phyloP scores from a whole-genome alignment of 73 alveolate species.

The Paramecium octaurelia region DNA sequence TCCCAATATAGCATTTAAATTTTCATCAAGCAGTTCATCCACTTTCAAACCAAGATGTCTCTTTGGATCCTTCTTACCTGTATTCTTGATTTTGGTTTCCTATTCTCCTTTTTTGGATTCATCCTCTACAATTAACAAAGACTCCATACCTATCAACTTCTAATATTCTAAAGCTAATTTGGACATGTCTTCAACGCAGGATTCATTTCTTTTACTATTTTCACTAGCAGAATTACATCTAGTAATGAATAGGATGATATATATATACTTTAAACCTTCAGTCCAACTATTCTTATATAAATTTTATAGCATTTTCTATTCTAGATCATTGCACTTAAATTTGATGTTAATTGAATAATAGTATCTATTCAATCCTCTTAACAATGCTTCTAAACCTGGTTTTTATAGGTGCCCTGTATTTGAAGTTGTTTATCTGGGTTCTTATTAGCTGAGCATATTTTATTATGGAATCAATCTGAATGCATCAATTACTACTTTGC shows the following conservation, averaged over 20 bases:
- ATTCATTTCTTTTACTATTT: slow-evolving; percentile 75
- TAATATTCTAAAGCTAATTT: slow-evolving; percentile 37
- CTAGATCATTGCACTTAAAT: slow-evolving; percentile 98
- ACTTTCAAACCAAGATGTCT: slow-evolving; percentile 44
- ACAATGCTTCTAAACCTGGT: slow-evolving; percentile 84
- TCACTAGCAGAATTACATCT: slow-evolving; percentile 66
- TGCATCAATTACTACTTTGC: slow-evolving; percentile 99
- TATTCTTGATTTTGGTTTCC: slow-evolving; percentile 48
- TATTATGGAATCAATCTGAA: slow-evolving; percentile 94
- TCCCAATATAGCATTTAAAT: slow-evolving; percentile 8
- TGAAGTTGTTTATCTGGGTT: slow-evolving; percentile 99
- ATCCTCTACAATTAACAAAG: slow-evolving; percentile 20
- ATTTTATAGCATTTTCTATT: slow-evolving; percentile 97
- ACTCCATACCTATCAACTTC: background rate
- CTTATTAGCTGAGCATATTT: slow-evolving; percentile 84
- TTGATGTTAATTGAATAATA: slow-evolving; percentile 97
- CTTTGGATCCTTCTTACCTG: slow-evolving; percentile 64
- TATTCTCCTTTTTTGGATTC: slow-evolving; percentile 58
- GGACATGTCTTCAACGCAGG: slow-evolving; percentile 64
- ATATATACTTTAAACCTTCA: slow-evolving; percentile 77
- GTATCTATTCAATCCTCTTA: slow-evolving; percentile 95
- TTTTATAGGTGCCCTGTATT: slow-evolving; percentile 95
- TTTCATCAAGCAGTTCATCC: slow-evolving; percentile 26
- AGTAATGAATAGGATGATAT: background rate
- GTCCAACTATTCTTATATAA: slow-evolving; percentile 97